Conservation (phyloP, 305 asterid species). For the Fraxinus baroniana region DNA sequence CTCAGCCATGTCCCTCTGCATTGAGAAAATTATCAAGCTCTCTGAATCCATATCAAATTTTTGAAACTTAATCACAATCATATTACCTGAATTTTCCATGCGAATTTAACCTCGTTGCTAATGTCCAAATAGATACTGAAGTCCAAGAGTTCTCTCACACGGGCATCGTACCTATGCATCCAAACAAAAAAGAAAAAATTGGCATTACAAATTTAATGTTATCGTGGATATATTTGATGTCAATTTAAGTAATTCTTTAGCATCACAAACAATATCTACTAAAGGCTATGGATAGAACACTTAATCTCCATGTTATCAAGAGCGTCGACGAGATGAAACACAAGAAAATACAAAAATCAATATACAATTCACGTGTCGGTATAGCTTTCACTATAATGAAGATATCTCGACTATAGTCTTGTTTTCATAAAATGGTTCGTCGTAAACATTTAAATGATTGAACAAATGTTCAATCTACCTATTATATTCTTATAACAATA, state of each 20-base stretch:
- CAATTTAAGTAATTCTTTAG: neutral
- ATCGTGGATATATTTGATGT: neutral
- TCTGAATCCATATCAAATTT: neutral
- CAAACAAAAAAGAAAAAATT: neutral
- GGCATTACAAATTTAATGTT: neutral
- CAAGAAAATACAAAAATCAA: neutral
- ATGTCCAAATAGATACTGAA: slow-evolving; percentile 95
- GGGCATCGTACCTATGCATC: slow-evolving; percentile 67
- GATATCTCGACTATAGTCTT: neutral
- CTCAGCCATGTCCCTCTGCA: slow-evolving; percentile 99
- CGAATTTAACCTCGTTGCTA: slow-evolving; percentile 94
- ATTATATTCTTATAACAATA: neutral
- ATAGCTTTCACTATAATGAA: neutral
- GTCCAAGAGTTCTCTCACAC: slow-evolving; percentile 95
- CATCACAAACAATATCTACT: neutral
- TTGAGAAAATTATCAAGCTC: neutral
- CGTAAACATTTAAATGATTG: neutral
- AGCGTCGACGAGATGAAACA: neutral
- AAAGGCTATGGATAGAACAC: neutral
- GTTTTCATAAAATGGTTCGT: neutral
- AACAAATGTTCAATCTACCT: neutral
- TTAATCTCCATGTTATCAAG: neutral
- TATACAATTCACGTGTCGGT: neutral
- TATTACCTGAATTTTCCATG: slow-evolving; percentile 95
- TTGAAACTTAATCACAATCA: neutral